Conservation (phyloP, 495 filamentous ascomycete species). For the Trichocladium antarcticum region DNA sequence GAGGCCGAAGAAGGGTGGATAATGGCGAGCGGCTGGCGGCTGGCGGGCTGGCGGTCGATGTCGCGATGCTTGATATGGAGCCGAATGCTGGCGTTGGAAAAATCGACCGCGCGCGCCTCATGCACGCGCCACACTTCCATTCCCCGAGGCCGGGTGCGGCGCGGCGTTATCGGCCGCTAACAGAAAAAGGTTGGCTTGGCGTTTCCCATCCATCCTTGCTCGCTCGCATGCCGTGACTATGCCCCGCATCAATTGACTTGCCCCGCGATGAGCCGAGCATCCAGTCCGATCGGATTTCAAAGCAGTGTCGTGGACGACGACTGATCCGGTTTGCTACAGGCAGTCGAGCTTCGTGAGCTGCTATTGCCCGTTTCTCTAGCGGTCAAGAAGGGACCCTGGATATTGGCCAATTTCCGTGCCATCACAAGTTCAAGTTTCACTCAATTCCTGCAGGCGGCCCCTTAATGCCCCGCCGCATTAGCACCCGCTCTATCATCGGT, state of each 20-base stretch:
- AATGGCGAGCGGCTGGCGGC: conserved; percentile 8
- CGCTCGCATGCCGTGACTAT: not conserved
- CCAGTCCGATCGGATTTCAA: conserved; percentile 29
- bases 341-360: not conserved
- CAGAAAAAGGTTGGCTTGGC: not conserved
- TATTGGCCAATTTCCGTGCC: not conserved
- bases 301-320: too few relatives aligned
- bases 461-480: conserved; percentile 6
- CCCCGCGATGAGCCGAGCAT: conserved; percentile 5
- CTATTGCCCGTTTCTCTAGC: not conserved
- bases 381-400: too few relatives aligned
- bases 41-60: not conserved
- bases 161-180: too few relatives aligned
- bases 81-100: conserved; percentile 6
- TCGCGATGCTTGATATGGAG: conserved; percentile 13
- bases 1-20: not conserved
- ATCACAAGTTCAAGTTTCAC: not conserved
- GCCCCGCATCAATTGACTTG: too few relatives aligned
- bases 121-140: conserved; percentile 2
- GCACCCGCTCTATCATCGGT: conserved; percentile 9
- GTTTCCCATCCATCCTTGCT: not conserved
- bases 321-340: too few relatives aligned
- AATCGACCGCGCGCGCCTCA: conserved; percentile 10
- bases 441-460: not conserved
- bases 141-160: too few relatives aligned